A percentile compares a stretch with the other conserved stretches of the same genome.
phyloP scores from a whole-genome alignment of 2,329 filamentous ascomycete genomes.

The Ophiognomonia clavigignenti-juglandacearum region DNA sequence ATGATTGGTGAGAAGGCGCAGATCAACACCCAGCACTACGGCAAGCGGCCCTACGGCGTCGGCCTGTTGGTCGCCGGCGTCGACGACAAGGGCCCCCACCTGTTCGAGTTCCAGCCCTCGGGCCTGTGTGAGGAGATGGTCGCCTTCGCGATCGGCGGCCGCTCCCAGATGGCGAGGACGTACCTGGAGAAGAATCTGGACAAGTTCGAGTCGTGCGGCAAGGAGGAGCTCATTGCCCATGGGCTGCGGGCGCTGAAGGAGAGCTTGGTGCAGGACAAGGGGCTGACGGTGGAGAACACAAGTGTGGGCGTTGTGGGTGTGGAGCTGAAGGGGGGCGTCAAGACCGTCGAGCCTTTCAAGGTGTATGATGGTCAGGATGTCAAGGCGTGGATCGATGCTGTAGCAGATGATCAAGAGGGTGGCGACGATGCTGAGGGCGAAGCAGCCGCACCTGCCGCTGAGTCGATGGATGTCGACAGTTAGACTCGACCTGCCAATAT shows the following conservation, averaged over 20 bases:
- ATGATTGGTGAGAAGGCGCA: constrained; percentile 96
- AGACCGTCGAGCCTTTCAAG: constrained; percentile 73
- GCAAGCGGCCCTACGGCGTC: constrained; percentile 92
- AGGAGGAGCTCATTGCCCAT: constrained; percentile 87
- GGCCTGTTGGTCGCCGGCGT: constrained; percentile 89
- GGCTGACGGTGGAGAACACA: constrained; percentile 95
- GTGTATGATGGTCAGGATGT: constrained; percentile 87
- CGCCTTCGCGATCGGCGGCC: constrained; percentile 90
- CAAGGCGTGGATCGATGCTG: constrained; percentile 76
- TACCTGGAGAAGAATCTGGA: constrained; percentile 93
- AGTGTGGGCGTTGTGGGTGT: constrained; percentile 81
- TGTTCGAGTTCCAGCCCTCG: constrained; percentile 96
- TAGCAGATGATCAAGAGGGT: constrained; percentile 51
- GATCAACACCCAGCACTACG: constrained; percentile 96
- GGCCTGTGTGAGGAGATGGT: constrained; percentile 97
- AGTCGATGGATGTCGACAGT: constrained; percentile 42
- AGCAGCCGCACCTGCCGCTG: constrained; percentile 22
- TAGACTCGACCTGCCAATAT: constrained; percentile 14
- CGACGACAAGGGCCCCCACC: constrained; percentile 87
- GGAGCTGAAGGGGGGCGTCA: constrained; percentile 43
- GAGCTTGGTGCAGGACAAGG: constrained; percentile 93
- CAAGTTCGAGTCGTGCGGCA: constrained; percentile 66
- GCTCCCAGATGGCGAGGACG: constrained; percentile 95
- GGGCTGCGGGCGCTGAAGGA: constrained; percentile 90
- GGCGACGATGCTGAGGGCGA: constrained; percentile 36